A percentile compares a stretch with the other conserved stretches of the same genome.
Evolutionary conservation across 1,284 basidiomycete species (phyloP).

Genomic region (Acaromyces ingoldii): DNA sequence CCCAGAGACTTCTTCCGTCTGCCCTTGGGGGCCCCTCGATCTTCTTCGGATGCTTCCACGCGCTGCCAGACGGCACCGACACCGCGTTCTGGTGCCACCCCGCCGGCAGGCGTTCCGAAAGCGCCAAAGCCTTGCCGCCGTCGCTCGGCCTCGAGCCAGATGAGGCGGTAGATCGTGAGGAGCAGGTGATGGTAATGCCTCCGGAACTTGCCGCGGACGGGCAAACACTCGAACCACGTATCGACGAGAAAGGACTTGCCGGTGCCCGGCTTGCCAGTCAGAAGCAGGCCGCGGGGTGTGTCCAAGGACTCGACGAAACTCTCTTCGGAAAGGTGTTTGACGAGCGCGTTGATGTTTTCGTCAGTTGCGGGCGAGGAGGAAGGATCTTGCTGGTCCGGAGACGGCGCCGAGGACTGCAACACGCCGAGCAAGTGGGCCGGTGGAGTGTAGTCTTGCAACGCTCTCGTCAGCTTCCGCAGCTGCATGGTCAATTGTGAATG

Average conservation of each 20-base stretch:
- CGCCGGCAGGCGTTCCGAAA: conserved; percentile 15
- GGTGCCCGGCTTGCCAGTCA: conserved; percentile 58
- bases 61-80: conserved; percentile 51
- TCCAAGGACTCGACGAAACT: conserved; percentile 61
- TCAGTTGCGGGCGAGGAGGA: conserved; percentile 12
- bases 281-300: conserved; percentile 59
- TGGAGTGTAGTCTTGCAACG: conserved; percentile 58
- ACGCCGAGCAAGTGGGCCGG: conserved; percentile 49
- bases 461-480: conserved; percentile 57
- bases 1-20: not conserved
- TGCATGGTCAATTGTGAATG: conserved; percentile 26
- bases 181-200: conserved; percentile 68
- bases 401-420: conserved; percentile 22
- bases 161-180: conserved; percentile 64
- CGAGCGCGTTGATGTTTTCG: conserved; percentile 52
- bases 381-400: conserved; percentile 9
- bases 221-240: conserved; percentile 62
- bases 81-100: conserved; percentile 20
- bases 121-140: conserved; percentile 46
- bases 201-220: conserved; percentile 61
- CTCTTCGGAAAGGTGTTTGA: conserved; percentile 59
- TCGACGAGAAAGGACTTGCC: conserved; percentile 64
- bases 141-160: conserved; percentile 60
- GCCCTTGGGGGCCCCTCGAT: conserved; percentile 5
- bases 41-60: conserved; percentile 44